Percentiles rank a stretch among this genome's conserved stretches.
Evolutionary conservation across 164 flowering plant species (phyloP).

Genomic region (Amborella trichopoda): DNA sequence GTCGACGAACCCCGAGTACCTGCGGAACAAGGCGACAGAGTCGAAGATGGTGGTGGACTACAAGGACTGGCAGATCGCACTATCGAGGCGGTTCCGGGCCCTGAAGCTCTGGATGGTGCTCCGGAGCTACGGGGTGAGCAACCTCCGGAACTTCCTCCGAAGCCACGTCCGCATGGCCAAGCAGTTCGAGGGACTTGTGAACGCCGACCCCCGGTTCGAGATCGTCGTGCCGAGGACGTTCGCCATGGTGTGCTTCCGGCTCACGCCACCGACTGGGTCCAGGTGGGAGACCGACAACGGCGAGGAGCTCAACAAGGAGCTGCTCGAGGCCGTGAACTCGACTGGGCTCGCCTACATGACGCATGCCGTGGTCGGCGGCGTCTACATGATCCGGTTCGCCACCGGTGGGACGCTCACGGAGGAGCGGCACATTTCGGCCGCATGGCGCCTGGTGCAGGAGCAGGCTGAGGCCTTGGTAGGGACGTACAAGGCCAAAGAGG

Average conservation of each 20-base stretch:
- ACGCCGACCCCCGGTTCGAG: constrained; percentile 42
- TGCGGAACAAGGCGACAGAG: constrained; percentile 43
- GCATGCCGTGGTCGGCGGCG: constrained; percentile 16
- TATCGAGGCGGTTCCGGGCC: constrained; percentile 48
- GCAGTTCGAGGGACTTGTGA: constrained; percentile 34
- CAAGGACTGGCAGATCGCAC: constrained; percentile 67
- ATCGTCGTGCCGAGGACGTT: constrained; percentile 43
- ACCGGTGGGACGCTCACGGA: constrained; percentile 17
- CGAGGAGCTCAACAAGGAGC: constrained; percentile 22
- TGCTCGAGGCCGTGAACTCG: constrained; percentile 30
- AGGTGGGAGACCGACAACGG: constrained; percentile 1
- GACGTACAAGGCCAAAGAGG: no score
- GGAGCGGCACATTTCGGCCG: constrained; percentile 13
- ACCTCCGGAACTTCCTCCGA: constrained; percentile 29
- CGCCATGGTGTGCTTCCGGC: constrained; percentile 43
- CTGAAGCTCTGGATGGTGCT: constrained; percentile 64
- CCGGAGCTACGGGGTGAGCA: constrained; percentile 41
- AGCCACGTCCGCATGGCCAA: constrained; percentile 49
- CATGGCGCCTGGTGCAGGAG: constrained; percentile 21
- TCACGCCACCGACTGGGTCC: constrained; percentile 7
- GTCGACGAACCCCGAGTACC: constrained; percentile 48
- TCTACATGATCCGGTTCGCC: constrained; percentile 20
- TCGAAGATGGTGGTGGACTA: constrained; percentile 47
- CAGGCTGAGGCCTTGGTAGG: no score
- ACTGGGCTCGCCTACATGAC: constrained; percentile 37